Base-by-base conservation (phyloP, 2,329 filamentous ascomycete genomes). In the Diaporthe ampelina region DNA sequence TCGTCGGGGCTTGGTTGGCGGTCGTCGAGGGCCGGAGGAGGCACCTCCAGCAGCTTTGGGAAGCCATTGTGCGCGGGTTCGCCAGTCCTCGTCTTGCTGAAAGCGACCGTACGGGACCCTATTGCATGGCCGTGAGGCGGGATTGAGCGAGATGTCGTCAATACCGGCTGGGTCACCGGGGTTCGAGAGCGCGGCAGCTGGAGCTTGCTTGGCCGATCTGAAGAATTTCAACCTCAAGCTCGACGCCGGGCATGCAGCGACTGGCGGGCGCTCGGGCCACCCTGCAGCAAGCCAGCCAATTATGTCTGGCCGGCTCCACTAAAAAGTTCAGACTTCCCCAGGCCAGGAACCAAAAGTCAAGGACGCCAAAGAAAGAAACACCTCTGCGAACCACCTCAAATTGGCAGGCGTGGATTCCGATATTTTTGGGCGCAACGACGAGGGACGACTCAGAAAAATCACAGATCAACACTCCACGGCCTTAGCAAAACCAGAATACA, bases 21-120 rank as follows among this genome's bases (percentile, higher is more conserved):
- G 80, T 76, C 81, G 78, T 75, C 79, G 82, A 79, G 71, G 86
- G 86, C 84, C 87, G 84, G 74, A 86, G 84, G 56, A 91, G 85
- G 83, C 89, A 91, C 84, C 88, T 87, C 88, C 89, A 89, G 84
- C 89, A 90, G 79, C 86, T 88, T 73, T 86, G 83, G 75, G 88
- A 88, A 80, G 88, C 88, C 90, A 91, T 91, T 81, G 82, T 75
- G 74, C 57, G 74, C 26, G 17, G 8, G 24, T 63, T 43, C 37
- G 19, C 59, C 68, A 50, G 48, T 57, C 54, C 72, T 75, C 54
- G 45, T 73, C 61, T n/a, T 24, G 26, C 29, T 32, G 40, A 19
- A 21, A 24, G 37, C 37, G 37, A 19, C 8, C 63, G 63, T 52
- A 13, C 21, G 32, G 37, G 15, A 6, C n/a, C 32, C n/a, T 68